phyloP scores from a whole-genome alignment of 345 rosid genomes.

The Eucalyptus sp. region DNA sequence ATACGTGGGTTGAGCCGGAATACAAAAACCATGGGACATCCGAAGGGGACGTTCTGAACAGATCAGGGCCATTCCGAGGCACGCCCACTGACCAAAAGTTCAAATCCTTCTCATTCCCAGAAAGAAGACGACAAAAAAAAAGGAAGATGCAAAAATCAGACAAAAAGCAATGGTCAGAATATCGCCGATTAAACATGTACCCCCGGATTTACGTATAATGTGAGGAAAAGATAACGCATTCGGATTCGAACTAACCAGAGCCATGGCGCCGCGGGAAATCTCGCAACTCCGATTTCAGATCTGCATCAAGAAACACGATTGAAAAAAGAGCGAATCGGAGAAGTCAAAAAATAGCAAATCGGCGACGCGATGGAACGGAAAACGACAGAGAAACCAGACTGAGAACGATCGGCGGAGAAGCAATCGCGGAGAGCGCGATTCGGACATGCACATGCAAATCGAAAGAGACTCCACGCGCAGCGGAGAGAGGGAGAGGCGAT shows the following conservation, averaged over 20 bases:
- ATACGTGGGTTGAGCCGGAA: neutral
- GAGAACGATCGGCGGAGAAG: neutral
- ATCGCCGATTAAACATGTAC: neutral
- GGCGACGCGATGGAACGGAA: neutral
- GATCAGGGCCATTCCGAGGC: neutral
- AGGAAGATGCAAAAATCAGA: neutral
- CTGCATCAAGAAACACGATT: slow-evolving; percentile 13
- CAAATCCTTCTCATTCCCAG: neutral
- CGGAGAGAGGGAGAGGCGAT: neutral
- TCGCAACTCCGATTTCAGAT: slow-evolving; percentile 31
- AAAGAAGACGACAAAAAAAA: neutral
- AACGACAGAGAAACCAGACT: neutral
- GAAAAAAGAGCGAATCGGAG: neutral
- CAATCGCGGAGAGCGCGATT: neutral
- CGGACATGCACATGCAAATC: neutral
- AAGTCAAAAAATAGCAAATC: neutral
- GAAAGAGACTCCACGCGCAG: neutral
- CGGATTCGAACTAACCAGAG: slow-evolving; percentile 39
- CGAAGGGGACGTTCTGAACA: neutral
- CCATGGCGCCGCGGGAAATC: slow-evolving; percentile 44
- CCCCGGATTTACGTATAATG: neutral
- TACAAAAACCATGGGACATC: neutral
- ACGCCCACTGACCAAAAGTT: neutral
- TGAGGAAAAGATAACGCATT: neutral
- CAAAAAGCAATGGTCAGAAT: neutral